Evolutionary conservation across 805 yeast species (phyloP), one percentile per base, ranked within the genome.

Genomic region (Metschnikowia lochheadii): DNA sequence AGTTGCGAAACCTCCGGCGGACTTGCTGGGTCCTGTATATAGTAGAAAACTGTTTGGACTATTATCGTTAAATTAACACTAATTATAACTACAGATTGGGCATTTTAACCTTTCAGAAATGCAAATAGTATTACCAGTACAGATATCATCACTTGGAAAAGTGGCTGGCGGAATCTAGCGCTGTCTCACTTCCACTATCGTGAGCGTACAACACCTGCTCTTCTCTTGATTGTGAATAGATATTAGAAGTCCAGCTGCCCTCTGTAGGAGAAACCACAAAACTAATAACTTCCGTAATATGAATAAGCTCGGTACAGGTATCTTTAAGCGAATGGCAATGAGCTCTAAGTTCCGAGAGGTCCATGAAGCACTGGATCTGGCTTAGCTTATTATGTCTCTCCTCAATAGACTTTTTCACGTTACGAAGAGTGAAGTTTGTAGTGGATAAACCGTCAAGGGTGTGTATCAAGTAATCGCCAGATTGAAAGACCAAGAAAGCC

Each of bases 271-370:
- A 23, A 17, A 20, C 21, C 3, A 26, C 38, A 6, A 33, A 20
- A 8, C 4, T 13, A 5, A 42, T 29, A 10, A 42, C 31, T 15
- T 20, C 38, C 20, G 45, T 42, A 38, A 42, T 33, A 5, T 34
- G 45, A n/a, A 33, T 33, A 8, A 42, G 45, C 38, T 42, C 38
- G 8, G n/a, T 42, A 31, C 45, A 42, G 8, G n/a, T 42, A 5
- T 33, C 15, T 42, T 14, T 42, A 37, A 42, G 26, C 14, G 10
- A 33, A 13, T 33, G 29, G 21, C 45, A 42, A 4, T 33, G 31
- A 10, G 20, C 18, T 8, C 6, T 18, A 14, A 42, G 29, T 15
- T 21, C 34, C 2, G 23, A n/a, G 14, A 42, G 45, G 21, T 42
- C 45, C 6, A 14, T 6, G 15, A 42, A 33, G 29, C 45, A 42